phyloP scores from a whole-genome alignment of 495 filamentous ascomycete species.

The Copromyces sp. region DNA sequence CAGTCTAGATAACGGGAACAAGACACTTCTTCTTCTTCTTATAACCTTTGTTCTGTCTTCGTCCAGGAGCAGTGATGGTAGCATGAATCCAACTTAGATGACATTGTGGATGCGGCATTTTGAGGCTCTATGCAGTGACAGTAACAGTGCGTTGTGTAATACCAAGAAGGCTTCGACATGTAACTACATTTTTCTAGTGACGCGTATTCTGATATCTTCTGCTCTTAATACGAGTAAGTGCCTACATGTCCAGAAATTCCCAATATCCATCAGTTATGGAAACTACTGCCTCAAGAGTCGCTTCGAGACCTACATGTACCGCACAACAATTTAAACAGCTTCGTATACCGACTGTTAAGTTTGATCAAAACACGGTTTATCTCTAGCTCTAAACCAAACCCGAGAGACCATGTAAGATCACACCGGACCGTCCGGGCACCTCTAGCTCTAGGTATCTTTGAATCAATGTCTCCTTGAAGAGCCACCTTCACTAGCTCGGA shows the following conservation, averaged over 20 bases:
- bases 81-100: background rate
- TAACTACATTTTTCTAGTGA: background rate
- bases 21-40: too few species aligned
- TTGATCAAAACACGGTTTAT: background rate
- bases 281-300: background rate
- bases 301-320: background rate
- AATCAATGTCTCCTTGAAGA: background rate
- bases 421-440: background rate
- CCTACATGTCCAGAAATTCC: background rate
- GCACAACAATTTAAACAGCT: background rate
- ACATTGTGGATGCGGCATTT: background rate
- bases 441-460: background rate
- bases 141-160: background rate
- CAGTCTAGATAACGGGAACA: too few species aligned
- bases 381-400: background rate
- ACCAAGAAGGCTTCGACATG: background rate
- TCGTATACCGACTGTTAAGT: background rate
- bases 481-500: background rate
- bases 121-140: background rate
- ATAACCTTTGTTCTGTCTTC: background rate
- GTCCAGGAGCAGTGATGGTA: background rate
- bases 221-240: background rate
- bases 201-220: background rate
- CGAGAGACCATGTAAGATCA: background rate
- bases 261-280: background rate